Evolutionary conservation across 2,329 filamentous ascomycete genomes (phyloP), one percentile per base, ranked within the genome.

Genomic region (Leptosphaerulina australis): DNA sequence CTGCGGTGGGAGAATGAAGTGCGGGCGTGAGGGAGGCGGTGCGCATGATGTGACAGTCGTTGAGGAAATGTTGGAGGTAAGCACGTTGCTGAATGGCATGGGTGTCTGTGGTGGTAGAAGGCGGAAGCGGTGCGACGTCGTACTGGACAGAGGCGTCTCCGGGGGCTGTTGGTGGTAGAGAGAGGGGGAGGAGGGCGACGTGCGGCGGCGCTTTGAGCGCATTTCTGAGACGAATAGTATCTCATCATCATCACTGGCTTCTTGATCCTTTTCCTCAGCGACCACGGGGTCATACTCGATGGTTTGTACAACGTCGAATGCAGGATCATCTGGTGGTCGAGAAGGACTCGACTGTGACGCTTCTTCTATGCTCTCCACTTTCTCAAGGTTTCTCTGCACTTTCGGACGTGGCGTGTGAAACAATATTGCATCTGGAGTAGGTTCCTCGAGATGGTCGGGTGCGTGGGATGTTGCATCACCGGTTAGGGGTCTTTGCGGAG

Each of bases 1-100:
- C 3, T 58, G 50, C 2, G 68, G 60, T 2, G 73, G 70, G 49
- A 70, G 66, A 34, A 77, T 58, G 63, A 77, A 77, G 12, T 68
- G 58, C 8, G 75, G 74, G 34, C 74, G 70, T 20, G 30, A 11
- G 9, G 60, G 39, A 2, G 41, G 21, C 18, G 50, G 11, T 20
- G 46, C 35, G 20, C 38, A 15, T n/a, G 50, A 43, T 26, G 49
- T 30, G 18, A 51, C 14, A 3, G 52, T n/a, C 2, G 29, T 43
- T 28, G n/a, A n/a, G n/a, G n/a, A n/a, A n/a, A 35, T 10, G 26
- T 3, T 39, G 20, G 26, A 30, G 2, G 15, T 25, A 4, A 44
- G 37, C 4, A 50, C 15, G 15, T 37, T 24, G n/a, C 37, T 40
- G 14, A 34, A 46, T 14, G 49, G 24, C 7, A 35, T 45, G 17